These are phyloP conservation scores for Neocallimastix lanati DNA, from an alignment of 192 early-diverging fungal genomes.

Conservation along the genomic window DNA sequence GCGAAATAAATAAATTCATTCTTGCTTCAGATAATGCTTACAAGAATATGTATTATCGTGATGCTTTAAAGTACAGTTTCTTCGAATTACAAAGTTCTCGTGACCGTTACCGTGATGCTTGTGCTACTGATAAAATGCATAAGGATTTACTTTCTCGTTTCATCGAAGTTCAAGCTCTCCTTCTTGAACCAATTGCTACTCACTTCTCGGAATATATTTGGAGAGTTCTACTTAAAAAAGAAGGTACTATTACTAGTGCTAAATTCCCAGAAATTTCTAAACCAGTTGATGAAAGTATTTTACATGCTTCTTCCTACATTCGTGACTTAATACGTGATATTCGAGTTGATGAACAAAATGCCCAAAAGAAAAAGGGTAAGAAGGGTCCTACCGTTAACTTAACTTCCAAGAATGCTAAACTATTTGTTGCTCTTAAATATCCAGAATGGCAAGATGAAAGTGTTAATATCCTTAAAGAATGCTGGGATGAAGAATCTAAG, in stretches of 20 bases:
- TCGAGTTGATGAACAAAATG: conserved; percentile 57
- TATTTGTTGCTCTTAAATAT: conserved; percentile 65
- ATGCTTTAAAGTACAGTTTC: conserved; percentile 76
- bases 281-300: conserved; percentile 44
- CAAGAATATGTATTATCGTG: conserved; percentile 65
- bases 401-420: conserved; percentile 12
- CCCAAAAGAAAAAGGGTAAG: conserved; percentile 63
- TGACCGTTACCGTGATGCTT: conserved; percentile 74
- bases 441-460: conserved; percentile 82
- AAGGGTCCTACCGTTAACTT: conserved; percentile 23
- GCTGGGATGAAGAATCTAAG: conserved; percentile 17
- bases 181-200: conserved; percentile 73
- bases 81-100: conserved; percentile 75
- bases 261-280: conserved; percentile 24
- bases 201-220: conserved; percentile 92
- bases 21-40: conserved; percentile 51
- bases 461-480: conserved; percentile 15
- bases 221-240: conserved; percentile 57
- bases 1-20: conserved; percentile 65
- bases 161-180: conserved; percentile 65
- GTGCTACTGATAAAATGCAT: conserved; percentile 69
- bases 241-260: not conserved
- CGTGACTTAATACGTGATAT: conserved; percentile 50
- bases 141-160: conserved; percentile 60
- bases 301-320: conserved; percentile 64